Conservation (phyloP, 192 early-diverging fungal genomes). For the Thamnidium elegans region DNA sequence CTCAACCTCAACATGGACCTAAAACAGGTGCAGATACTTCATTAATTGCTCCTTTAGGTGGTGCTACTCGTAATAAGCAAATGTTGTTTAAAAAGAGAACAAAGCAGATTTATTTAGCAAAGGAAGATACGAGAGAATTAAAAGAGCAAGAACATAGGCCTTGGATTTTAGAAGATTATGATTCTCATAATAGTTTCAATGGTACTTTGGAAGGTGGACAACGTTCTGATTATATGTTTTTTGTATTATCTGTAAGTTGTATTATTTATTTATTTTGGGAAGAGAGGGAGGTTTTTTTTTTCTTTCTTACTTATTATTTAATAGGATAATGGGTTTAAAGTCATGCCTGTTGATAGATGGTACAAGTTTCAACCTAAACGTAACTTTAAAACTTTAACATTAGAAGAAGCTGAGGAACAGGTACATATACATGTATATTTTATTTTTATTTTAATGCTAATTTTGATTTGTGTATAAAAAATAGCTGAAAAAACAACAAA, state of each 20-base stretch:
- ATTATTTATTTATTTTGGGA: neutral
- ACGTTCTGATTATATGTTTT: conserved; percentile 64
- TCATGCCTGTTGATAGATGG: conserved; percentile 70
- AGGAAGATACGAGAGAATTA: conserved; percentile 67
- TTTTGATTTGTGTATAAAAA: neutral
- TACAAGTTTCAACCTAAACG: conserved; percentile 75
- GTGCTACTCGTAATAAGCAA: conserved; percentile 72
- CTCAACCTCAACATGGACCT: conserved; percentile 31
- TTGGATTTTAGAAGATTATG: conserved; percentile 78
- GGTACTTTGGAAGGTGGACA: conserved; percentile 73
- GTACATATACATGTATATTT: conserved; percentile 31
- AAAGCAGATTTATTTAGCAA: conserved; percentile 72
- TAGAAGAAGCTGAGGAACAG: conserved; percentile 79
- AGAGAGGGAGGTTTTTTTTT: neutral
- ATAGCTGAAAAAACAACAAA: conserved; percentile 29
- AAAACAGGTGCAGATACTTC: conserved; percentile 55
- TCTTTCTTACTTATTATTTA: neutral
- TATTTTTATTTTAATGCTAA: neutral
- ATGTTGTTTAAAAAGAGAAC: conserved; percentile 80
- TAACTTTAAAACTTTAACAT: conserved; percentile 58
- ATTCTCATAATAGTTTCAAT: conserved; percentile 60
- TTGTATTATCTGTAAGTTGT: conserved; percentile 55
- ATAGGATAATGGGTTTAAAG: conserved; percentile 70
- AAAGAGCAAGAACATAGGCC: conserved; percentile 72
- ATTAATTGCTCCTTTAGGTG: conserved; percentile 70